Evolutionary conservation across 164 flowering plant genomes (phyloP).

Genomic region (Santalum album): DNA sequence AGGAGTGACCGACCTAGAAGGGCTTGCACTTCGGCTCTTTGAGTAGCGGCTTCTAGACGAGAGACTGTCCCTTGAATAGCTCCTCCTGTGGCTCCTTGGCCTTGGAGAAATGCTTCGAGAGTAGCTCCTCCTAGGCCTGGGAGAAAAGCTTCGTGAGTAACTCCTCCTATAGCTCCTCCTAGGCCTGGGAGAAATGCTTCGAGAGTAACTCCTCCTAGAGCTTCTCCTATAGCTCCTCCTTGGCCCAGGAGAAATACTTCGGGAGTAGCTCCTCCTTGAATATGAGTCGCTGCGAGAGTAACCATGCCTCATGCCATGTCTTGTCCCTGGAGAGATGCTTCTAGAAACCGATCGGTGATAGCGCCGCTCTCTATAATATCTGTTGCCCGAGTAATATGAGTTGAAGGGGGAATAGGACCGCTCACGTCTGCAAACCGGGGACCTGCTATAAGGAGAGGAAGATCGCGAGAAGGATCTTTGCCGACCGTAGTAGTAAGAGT

Average conservation of each 20-base stretch:
- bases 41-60: too few species aligned
- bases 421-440: constrained; percentile 26
- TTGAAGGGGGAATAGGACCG: constrained; percentile 20
- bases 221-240: constrained; percentile 18
- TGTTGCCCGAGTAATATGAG: constrained; percentile 4
- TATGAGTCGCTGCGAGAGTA: constrained; percentile 14
- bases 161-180: constrained; percentile 7
- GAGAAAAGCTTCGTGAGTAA: too few species aligned
- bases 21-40: constrained; percentile 12
- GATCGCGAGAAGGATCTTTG: constrained; percentile 26
- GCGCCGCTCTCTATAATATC: constrained; percentile 15
- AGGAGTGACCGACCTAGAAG: constrained; percentile 25
- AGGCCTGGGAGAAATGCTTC: constrained; percentile 8
- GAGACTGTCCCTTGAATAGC: constrained; percentile 2
- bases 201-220: constrained; percentile 17
- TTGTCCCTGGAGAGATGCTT: constrained; percentile 15
- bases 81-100: constrained; percentile 11
- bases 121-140: constrained; percentile 18
- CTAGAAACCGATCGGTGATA: constrained; percentile 16
- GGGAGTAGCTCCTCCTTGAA: constrained; percentile 17
- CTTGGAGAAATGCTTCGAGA: constrained; percentile 21
- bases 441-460: constrained; percentile 32
- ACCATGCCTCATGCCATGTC: constrained; percentile 1
- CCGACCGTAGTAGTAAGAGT: constrained; percentile 17
- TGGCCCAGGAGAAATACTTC: constrained; percentile 19